Evolutionary conservation across 1,284 basidiomycete genomes (phyloP).

Genomic region (Cutaneotrichosporon dermatis): DNA sequence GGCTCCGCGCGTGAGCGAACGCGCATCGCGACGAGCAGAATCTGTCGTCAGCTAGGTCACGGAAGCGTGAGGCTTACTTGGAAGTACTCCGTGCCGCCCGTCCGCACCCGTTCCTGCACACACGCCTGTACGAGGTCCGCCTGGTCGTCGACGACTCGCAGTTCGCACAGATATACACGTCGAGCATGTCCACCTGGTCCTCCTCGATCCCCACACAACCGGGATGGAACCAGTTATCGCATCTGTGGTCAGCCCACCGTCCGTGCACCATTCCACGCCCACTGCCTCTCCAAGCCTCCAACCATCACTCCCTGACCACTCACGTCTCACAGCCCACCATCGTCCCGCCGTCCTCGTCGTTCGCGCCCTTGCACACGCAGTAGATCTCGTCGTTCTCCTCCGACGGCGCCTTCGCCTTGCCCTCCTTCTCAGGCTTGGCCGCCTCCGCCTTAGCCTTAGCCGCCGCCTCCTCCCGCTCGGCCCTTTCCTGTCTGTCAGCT

Average conservation of each 20-base stretch:
- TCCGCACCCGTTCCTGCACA: conserved; percentile 40
- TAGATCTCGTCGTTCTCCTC: conserved; percentile 26
- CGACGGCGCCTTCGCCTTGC: neutral
- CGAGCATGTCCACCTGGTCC: conserved; percentile 36
- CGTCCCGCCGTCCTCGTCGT: conserved; percentile 38
- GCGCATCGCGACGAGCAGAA: conserved; percentile 43
- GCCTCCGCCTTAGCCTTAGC: neutral
- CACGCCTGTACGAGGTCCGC: conserved; percentile 33
- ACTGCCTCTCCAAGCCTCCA: too few relatives aligned
- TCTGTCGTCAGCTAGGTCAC: conserved; percentile 16
- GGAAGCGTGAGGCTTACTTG: conserved; percentile 28
- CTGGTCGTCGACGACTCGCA: conserved; percentile 38
- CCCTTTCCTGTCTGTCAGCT: neutral
- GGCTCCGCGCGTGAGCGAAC: conserved; percentile 28
- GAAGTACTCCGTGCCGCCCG: conserved; percentile 28
- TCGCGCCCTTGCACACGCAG: conserved; percentile 40
- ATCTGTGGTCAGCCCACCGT: conserved; percentile 20
- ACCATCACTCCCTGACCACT: conserved; percentile 2
- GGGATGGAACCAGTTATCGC: conserved; percentile 47
- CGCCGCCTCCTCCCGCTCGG: conserved; percentile 1
- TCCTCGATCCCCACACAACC: conserved; percentile 36
- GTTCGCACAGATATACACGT: conserved; percentile 40
- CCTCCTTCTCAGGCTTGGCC: too few relatives aligned
- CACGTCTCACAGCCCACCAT: conserved; percentile 45
- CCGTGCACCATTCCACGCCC: too few relatives aligned